phyloP scores from a whole-genome alignment of 2,329 filamentous ascomycete species.

The Penicillium sp. region DNA sequence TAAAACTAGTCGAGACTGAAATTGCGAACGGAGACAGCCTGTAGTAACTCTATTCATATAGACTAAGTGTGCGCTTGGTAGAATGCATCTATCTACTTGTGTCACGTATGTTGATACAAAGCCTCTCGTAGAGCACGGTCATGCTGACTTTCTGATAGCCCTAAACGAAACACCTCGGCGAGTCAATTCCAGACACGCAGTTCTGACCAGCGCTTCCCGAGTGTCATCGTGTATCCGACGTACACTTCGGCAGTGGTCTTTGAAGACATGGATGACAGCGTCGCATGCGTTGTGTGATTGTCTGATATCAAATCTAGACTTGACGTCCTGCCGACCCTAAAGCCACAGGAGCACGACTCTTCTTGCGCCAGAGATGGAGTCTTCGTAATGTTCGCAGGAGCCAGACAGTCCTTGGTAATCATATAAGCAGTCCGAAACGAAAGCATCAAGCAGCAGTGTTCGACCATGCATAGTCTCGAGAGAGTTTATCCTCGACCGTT shows the following conservation, averaged over 20 bases:
- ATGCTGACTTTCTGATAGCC: neutral
- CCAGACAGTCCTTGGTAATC: neutral
- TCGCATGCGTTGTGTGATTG: neutral
- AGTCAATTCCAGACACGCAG: neutral
- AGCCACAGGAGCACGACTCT: neutral
- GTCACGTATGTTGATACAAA: neutral
- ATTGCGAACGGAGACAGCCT: neutral
- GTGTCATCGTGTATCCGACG: neutral
- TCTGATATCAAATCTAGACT: neutral
- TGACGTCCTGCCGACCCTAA: too few relatives aligned
- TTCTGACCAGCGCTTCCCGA: neutral
- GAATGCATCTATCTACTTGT: neutral
- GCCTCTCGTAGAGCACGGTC: neutral
- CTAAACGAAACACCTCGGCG: neutral
- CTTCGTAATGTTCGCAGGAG: neutral
- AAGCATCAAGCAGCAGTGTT: slow-evolving; percentile 30
- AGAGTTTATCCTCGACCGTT: slow-evolving; percentile 55
- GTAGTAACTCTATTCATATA: neutral
- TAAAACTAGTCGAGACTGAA: neutral
- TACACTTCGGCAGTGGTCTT: neutral
- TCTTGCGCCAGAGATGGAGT: neutral
- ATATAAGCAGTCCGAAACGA: neutral
- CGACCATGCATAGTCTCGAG: slow-evolving; percentile 37
- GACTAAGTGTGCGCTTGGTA: neutral
- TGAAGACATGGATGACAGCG: neutral